A percentile compares a stretch with the other conserved stretches of the same genome.
phyloP scores from a whole-genome alignment of 1,284 basidiomycete genomes.

The Sporisorium iseilematis-ciliati region DNA sequence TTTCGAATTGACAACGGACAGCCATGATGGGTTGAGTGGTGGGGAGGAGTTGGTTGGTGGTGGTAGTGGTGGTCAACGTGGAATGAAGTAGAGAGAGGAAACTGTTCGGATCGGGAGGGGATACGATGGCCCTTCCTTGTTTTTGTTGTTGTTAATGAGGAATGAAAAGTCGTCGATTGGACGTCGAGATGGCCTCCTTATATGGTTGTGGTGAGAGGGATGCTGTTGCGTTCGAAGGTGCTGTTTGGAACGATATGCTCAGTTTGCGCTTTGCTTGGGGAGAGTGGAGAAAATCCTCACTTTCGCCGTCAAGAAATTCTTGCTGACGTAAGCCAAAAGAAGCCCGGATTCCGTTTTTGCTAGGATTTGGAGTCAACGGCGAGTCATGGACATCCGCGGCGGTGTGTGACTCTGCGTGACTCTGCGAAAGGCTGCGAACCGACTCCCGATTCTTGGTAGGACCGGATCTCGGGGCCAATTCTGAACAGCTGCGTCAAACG shows the following conservation, averaged over 20 bases:
- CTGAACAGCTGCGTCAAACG: not conserved
- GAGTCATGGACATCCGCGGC: slow-evolving; percentile 23
- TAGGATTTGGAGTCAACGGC: slow-evolving; percentile 11
- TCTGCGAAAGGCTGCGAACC: not conserved
- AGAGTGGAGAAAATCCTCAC: slow-evolving; percentile 38
- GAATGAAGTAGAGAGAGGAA: not conserved
- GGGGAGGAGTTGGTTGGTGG: slow-evolving; percentile 3
- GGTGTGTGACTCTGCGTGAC: not conserved
- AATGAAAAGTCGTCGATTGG: not conserved
- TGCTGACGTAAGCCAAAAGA: slow-evolving; percentile 41
- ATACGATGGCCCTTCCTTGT: no score
- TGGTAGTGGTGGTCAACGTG: slow-evolving; percentile 12
- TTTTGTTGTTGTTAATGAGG: not conserved
- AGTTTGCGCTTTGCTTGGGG: not conserved
- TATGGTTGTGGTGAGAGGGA: slow-evolving; percentile 13
- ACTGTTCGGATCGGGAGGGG: not conserved
- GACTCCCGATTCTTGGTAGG: not conserved
- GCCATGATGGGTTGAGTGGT: slow-evolving; percentile 38
- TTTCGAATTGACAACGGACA: slow-evolving; percentile 80
- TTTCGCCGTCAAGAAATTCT: slow-evolving; percentile 15
- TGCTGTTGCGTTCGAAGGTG: no score
- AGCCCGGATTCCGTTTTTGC: slow-evolving; percentile 18
- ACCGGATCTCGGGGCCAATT: slow-evolving; percentile 22
- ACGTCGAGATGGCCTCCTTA: slow-evolving; percentile 1
- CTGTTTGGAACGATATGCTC: slow-evolving; percentile 7